Evolutionary conservation across 306 rosid species (phyloP), one percentile per base, ranked within the genome.

Genomic region (Quercus alba): DNA sequence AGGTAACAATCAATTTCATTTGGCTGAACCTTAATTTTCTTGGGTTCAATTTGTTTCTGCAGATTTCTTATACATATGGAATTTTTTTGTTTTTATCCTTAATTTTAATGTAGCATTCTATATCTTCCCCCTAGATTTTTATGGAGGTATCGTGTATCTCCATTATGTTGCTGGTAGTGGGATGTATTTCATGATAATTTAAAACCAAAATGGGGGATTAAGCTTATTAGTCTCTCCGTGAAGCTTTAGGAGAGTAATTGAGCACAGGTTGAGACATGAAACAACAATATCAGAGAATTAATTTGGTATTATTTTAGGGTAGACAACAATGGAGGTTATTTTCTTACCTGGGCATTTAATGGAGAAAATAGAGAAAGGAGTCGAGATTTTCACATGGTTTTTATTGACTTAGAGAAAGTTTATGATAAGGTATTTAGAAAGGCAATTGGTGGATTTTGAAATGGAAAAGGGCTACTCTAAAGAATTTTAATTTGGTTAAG

Each of bases 1-100:
- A 95, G 99, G 99, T 95, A 86, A 74, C 49, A 69, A 13, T 64
- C 44, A 14, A 56, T 59, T 70, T 14, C 10, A 33, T 52, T 82
- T 64, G 51, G 80, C 78, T 72, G 56, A 77, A 80, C 26, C 51
- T 72, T 18, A 12, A 58, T 67, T 19, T 10, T 35, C 33, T 41
- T 10, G 18, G n/a, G 57, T 70, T 44, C 49, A n/a, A 26, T 72
- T 5, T 31, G 69, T 38, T 58, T 66, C 25, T 76, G 63, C 55
- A 64, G 49, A 30, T 77, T 30, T 15, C 70, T 26, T 28, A 63
- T 63, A 5, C 70, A 23, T 28, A 63, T 28, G n/a, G 69, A 17
- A 31, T 26, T 28, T 26, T 18, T 63, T 63, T 63, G 44, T 26
- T 63, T 5, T 21, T 3, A 0, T 14, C 2, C 10, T 63, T 63